Base-by-base conservation (phyloP, 2,329 filamentous ascomycete genomes). In the Botryotinia calthae region DNA sequence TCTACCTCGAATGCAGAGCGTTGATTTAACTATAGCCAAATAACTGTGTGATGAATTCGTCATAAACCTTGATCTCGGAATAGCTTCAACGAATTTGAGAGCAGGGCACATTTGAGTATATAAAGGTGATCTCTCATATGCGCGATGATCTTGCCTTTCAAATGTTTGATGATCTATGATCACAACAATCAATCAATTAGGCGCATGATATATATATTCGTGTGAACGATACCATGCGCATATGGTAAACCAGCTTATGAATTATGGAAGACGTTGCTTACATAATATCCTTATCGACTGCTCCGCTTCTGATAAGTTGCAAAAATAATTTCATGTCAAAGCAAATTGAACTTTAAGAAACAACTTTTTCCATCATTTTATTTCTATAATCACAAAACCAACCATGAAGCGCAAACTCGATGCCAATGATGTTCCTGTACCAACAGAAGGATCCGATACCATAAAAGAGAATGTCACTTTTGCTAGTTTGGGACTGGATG, bases 401-500 rank as follows among this genome's bases (percentile, higher is more conserved):
- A 82, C 74, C 61, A 88, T 89, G 87, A 91, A 90, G 82, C 85
- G 89, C 74, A 91, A 91, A 82, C 84, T 89, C 76, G 85, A 89
- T 75, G 84, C 86, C 73, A 86, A 85, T 75, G 85, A 88, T 79
- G 85, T 87, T 75, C 84, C 86, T 9, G 81, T 82, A 5, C 79
- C 82, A 14, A 76, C 78, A 22, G 75, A 80, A 25, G 80, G 83
- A 58, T 63, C 77, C 74, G 71, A 80, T 77, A 72, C 61, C 73
- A 72, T 77, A 51, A 78, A 77, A 46, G 76, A 79, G 61, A 75
- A 79, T 71, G 71, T 72, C 37, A 89, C 89, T 5, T 99, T 98
- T 80, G 86, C 91, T 76, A 87, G 89, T 72, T 87, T 98, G 74
- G 90, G 90, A 75, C 89, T 99, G 75, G 96, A 99, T 81, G 84